Evolutionary conservation across 2,329 filamentous ascomycete species (phyloP).

Genomic region (Septoria petroselini): DNA sequence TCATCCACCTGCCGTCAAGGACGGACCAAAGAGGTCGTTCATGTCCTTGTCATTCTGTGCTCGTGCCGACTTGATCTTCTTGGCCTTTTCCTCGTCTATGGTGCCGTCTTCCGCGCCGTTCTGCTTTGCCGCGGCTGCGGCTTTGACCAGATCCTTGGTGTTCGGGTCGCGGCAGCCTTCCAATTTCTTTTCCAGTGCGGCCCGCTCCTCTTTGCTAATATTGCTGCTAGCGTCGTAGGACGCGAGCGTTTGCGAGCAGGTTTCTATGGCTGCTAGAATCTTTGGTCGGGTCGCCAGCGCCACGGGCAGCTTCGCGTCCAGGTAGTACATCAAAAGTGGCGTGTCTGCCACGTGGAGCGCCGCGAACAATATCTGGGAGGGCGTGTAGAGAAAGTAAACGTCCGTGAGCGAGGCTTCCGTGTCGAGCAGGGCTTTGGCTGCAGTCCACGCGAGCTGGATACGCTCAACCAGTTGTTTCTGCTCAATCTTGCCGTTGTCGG

Average conservation of each 20-base stretch:
- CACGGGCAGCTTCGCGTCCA: slow-evolving; percentile 44
- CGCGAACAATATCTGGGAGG: slow-evolving; percentile 88
- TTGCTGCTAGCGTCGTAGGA: slow-evolving; percentile 27
- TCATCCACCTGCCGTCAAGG: slow-evolving; percentile 17
- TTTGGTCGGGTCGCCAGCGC: slow-evolving; percentile 32
- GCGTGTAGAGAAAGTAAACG: slow-evolving; percentile 94
- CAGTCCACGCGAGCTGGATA: slow-evolving; percentile 64
- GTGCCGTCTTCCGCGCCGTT: slow-evolving; percentile 40
- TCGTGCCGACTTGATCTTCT: slow-evolving; percentile 45
- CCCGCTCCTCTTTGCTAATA: slow-evolving; percentile 36
- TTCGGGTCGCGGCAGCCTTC: slow-evolving; percentile 71
- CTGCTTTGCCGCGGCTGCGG: slow-evolving; percentile 60
- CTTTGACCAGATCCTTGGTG: slow-evolving; percentile 66
- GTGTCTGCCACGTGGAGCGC: slow-evolving; percentile 73
- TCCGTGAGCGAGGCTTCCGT: slow-evolving; percentile 83
- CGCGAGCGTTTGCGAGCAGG: slow-evolving; percentile 43
- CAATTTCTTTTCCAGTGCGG: slow-evolving; percentile 61
- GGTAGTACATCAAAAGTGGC: slow-evolving; percentile 53
- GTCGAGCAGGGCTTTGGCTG: slow-evolving; percentile 66
- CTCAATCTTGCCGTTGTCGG: slow-evolving; percentile 5
- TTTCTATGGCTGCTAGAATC: slow-evolving; percentile 40
- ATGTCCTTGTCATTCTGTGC: slow-evolving; percentile 40
- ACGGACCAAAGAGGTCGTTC: slow-evolving; percentile 48
- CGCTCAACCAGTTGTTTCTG: slow-evolving; percentile 41
- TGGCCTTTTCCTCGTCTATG: slow-evolving; percentile 44